Base-by-base conservation (phyloP, 371 early-diverging fungal species). In the Mucor velutinosus region DNA sequence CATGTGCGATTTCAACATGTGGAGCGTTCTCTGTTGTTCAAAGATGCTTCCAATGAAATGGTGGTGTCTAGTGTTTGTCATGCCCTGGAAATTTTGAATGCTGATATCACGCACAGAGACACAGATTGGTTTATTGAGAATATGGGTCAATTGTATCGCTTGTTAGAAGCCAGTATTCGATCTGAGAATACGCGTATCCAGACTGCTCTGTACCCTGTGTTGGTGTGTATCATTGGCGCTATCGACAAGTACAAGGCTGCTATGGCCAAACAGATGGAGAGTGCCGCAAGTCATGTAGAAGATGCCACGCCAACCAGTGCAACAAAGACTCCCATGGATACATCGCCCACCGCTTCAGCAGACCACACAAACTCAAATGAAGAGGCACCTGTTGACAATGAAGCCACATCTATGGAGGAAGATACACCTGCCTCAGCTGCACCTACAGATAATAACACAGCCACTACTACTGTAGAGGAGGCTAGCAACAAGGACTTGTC, bases 1-100 rank as follows among this genome's bases (percentile, higher is more conserved):
- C 80, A 80, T 47, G 75, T 90, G 61, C 81, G 82, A 39, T 80
- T 88, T 30, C 73, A 78, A 12, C 84, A 84, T 53, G 62, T 84
- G 58, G 84, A 85, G 51, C 75, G 83, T 21, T 74, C 83, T 6
- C 70, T 82, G 10, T 72, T 80, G 11, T 73, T 78, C 33, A 81
- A 76, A 41, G 83, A 85, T 23, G 66, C 76, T 33, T 15, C 53
- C 25, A 76, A 64, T 12, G 85, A 85, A 6, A 71, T 82, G 21
- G 61, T 77, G 27, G 67, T 76, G 1, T 73, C 82, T 0, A 77
- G 78, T 56, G 81, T 88, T n/a, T 82, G 87, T 60, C 90, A 88
- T 67, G 86, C 91, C 0, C 65, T 93, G 32, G 93, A 94, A 49
- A 83, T 93, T n/a, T 74, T 94, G 23, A 71, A 84, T 47, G 82